phyloP scores from a whole-genome alignment of 257 asterid genomes.

The Gynochthodes officinalis region DNA sequence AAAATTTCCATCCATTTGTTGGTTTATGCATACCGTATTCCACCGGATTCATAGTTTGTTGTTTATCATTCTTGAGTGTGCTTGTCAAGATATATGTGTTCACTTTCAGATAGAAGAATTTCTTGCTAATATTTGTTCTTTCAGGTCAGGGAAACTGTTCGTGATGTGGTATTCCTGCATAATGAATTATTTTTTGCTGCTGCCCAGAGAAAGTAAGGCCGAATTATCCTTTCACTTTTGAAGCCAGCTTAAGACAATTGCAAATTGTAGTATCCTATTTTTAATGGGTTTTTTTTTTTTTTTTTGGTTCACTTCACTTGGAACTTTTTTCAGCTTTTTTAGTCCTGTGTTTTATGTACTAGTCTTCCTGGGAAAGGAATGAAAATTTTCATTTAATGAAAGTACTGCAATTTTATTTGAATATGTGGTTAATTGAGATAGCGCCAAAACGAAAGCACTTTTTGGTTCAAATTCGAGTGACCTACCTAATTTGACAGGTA shows the following conservation, averaged over 20 bases:
- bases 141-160: slow-evolving; percentile 86
- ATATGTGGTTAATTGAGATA: not conserved
- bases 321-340: not conserved
- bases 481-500: slow-evolving; percentile 53
- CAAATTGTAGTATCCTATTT: not conserved
- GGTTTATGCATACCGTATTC: not conserved
- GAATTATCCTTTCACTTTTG: slow-evolving; percentile 10
- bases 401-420: too few species aligned
- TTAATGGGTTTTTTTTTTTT: not conserved
- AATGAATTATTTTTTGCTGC: slow-evolving; percentile 83
- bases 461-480: not conserved
- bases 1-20: not conserved
- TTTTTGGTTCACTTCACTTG: not conserved
- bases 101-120: not conserved
- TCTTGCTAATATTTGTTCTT: slow-evolving; percentile 19
- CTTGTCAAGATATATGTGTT: not conserved
- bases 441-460: not conserved
- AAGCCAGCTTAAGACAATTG: not conserved
- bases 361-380: not conserved
- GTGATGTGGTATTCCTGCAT: slow-evolving; percentile 88
- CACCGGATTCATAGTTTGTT: not conserved
- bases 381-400: not conserved
- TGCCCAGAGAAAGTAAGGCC: slow-evolving; percentile 88
- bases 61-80: not conserved
- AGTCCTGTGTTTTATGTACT: not conserved